Evolutionary conservation across 495 filamentous ascomycete genomes (phyloP).

Genomic region (Penicillium angulare): DNA sequence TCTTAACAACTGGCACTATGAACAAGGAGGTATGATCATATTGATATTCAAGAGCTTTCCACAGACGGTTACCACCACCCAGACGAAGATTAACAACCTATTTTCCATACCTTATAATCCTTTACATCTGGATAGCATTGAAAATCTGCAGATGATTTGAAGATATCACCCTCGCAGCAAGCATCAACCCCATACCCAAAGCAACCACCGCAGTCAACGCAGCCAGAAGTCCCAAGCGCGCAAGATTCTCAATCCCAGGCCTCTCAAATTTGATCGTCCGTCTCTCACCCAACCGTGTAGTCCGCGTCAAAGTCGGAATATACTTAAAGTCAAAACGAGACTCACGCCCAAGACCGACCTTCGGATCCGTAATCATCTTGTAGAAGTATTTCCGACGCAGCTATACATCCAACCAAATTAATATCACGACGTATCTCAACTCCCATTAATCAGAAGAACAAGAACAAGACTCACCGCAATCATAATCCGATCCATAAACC

Average conservation of each 20-base stretch:
- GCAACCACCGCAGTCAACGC: slow-evolving; percentile 17
- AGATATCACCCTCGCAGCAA: slow-evolving; percentile 21
- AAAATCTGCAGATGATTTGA: slow-evolving; percentile 6
- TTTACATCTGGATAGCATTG: no score
- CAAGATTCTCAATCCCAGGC: slow-evolving; percentile 28
- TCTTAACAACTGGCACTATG: no score
- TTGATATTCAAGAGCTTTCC: no score
- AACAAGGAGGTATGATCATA: no score
- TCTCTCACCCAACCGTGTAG: slow-evolving; percentile 31
- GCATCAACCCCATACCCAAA: slow-evolving; percentile 19
- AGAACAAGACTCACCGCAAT: slow-evolving; percentile 50
- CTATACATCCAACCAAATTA: no score
- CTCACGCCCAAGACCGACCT: slow-evolving; percentile 56
- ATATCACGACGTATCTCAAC: no score
- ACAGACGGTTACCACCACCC: no score
- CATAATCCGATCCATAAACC: slow-evolving; percentile 56
- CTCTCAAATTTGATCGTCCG: slow-evolving; percentile 20
- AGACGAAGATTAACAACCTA: no score
- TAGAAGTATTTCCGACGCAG: slow-evolving; percentile 54
- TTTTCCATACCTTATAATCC: no score
- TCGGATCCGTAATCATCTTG: slow-evolving; percentile 52
- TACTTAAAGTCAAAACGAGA: slow-evolving; percentile 64
- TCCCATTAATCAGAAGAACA: no score
- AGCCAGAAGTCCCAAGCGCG: slow-evolving; percentile 28
- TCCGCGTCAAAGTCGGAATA: slow-evolving; percentile 49